phyloP scores from a whole-genome alignment of 352 stramenopile genomes.

The Globisporangium nagaii region DNA sequence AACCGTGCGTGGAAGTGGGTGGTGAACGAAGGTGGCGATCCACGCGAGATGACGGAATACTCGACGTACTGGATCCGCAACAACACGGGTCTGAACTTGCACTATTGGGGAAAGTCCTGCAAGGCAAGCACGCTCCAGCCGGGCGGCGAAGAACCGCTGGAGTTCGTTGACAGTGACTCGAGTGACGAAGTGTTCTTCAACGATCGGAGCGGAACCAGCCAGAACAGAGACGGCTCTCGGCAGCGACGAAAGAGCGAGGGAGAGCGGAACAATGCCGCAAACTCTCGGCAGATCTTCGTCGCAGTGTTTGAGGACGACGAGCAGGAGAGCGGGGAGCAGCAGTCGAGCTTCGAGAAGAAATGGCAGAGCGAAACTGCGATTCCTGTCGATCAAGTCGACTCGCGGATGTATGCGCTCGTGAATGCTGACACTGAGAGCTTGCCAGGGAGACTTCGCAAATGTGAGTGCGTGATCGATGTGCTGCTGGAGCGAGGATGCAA shows the following conservation, averaged over 20 bases:
- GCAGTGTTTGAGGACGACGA: conserved; percentile 51
- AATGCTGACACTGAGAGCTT: conserved; percentile 49
- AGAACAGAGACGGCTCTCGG: background rate
- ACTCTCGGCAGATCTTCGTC: conserved; percentile 60
- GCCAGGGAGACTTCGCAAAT: conserved; percentile 52
- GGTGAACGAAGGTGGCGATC: conserved; percentile 55
- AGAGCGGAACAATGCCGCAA: conserved; percentile 14
- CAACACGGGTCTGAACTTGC: conserved; percentile 70
- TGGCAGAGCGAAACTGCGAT: conserved; percentile 79
- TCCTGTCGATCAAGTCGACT: conserved; percentile 79
- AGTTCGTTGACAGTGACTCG: conserved; percentile 29
- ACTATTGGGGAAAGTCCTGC: conserved; percentile 66
- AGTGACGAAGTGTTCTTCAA: conserved; percentile 2
- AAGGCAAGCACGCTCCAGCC: conserved; percentile 42
- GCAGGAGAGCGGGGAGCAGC: conserved; percentile 18
- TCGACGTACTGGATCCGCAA: conserved; percentile 87
- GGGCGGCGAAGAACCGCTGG: conserved; percentile 59
- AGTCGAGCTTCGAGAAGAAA: conserved; percentile 26
- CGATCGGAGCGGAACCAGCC: background rate
- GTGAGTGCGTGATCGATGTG: conserved; percentile 84
- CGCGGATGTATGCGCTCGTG: conserved; percentile 73
- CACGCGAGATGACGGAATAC: conserved; percentile 71
- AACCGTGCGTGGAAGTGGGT: conserved; percentile 79
- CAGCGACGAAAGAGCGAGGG: conserved; percentile 6
- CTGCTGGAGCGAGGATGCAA: conserved; percentile 84